These are phyloP conservation scores for Adansonia madagascariensis DNA, from an alignment of 441 rosid species.

Conservation along the genomic window DNA sequence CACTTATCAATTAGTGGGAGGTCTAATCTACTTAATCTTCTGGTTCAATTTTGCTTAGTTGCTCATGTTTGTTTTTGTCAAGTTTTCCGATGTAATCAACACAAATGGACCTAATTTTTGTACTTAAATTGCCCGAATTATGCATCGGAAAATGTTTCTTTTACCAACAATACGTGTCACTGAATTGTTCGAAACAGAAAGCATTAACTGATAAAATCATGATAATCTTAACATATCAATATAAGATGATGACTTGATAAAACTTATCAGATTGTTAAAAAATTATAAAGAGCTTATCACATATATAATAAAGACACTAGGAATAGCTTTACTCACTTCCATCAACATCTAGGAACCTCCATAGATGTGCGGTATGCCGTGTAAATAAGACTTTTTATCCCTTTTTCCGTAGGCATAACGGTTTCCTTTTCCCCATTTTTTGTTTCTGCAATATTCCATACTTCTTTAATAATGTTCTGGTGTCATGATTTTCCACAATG, in stretches of 20 bases:
- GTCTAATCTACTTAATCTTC: not conserved
- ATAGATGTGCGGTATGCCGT: conserved; percentile 16
- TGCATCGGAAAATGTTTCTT: not conserved
- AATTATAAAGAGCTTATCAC: not conserved
- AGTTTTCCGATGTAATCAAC: not conserved
- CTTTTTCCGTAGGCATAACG: too few species aligned
- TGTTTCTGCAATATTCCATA: not conserved
- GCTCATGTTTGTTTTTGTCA: not conserved
- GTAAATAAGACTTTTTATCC: conserved; percentile 9
- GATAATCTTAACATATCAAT: not conserved
- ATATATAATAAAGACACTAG: not conserved
- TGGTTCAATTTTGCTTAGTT: not conserved
- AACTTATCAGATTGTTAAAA: conserved; percentile 9
- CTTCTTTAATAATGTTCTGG: conserved; percentile 5
- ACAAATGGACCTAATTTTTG: not conserved
- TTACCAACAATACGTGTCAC: too few species aligned
- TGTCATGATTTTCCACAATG: conserved; percentile 1
- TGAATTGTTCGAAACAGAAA: too few species aligned
- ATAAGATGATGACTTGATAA: not conserved
- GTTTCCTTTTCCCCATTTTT: not conserved
- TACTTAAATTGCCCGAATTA: not conserved
- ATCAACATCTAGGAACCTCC: conserved; percentile 23
- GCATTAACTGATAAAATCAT: not conserved
- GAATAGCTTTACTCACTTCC: not conserved
- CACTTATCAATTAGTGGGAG: not conserved